Percentiles rank a stretch among this genome's conserved stretches.
Conservation (phyloP, 352 stramenopile genomes). For the Phytophthora lateralis region DNA sequence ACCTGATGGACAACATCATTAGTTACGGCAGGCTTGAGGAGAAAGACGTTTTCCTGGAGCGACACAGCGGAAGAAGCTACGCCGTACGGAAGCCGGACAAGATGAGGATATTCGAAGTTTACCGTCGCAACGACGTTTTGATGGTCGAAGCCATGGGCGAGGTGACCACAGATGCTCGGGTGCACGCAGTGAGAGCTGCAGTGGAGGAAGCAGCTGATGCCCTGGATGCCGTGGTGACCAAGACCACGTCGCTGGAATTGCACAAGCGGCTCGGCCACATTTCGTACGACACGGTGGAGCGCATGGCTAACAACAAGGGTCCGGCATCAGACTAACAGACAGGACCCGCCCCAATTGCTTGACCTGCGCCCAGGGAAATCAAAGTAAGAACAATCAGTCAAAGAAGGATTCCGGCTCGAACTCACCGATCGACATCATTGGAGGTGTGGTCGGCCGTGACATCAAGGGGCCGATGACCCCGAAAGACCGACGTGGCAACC, state of each 20-base stretch:
- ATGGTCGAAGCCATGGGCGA: conserved; percentile 8
- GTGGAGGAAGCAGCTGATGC: not conserved
- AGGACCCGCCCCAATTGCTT: conserved; percentile 1
- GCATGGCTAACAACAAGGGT: not conserved
- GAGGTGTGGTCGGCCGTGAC: not conserved
- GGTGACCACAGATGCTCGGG: not conserved
- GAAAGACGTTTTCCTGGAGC: conserved; percentile 1
- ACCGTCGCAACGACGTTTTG: not conserved
- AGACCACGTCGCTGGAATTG: not conserved
- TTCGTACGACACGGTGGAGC: conserved; percentile 8
- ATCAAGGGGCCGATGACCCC: conserved; percentile 11
- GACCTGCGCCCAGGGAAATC: conserved; percentile 1
- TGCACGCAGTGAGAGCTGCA: not conserved
- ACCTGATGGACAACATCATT: conserved; percentile 5
- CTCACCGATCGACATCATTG: not conserved
- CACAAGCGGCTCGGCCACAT: conserved; percentile 1
- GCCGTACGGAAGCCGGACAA: not conserved
- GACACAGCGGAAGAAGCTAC: conserved; percentile 1
- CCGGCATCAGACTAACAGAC: conserved; percentile 1
- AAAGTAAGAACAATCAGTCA: conserved; percentile 3
- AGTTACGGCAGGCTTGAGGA: not conserved
- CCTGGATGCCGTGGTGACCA: not conserved
- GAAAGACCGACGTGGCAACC: conserved; percentile 5
- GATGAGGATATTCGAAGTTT: conserved; percentile 1
- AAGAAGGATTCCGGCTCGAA: conserved; percentile 2